Base-by-base conservation (phyloP, 331 rosid genomes). In the Acacia concinna region DNA sequence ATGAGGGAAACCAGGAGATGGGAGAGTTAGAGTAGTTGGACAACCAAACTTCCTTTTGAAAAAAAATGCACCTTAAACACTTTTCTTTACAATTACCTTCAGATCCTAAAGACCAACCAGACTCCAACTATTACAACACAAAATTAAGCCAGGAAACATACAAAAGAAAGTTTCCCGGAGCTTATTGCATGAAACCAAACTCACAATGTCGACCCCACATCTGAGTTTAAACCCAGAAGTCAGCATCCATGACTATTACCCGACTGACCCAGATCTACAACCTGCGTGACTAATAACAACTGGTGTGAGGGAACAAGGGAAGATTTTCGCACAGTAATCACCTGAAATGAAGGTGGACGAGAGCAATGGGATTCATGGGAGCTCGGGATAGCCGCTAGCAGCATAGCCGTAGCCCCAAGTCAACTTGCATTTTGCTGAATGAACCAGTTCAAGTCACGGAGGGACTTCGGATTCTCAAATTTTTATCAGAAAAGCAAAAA, bases 181-280 rank as follows among this genome's bases (percentile, higher is more conserved):
- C 85, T 78, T 79, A 78, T 83, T 74, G 27, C 74, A 54, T 30
- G 41, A 64, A 80, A 81, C 86, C 69, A 82, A 87, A 81, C 71
- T 60, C 85, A 71, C 75, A 81, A 59, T 78, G 81, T 34, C 8
- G 32, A 78, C 6, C 59, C 71, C 46, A 28, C 43, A 30, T 62
- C 44, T 37, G 56, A 74, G 12, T 62, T 62, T 31, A n/a, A 62
- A 31, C 23, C 40, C 68, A 62, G 38, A 62, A 62, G 67, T 31
- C 68, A 30, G 40, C 37, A 14, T 30, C 23, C 40, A 57, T 4
- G n/a, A 28, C 10, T 63, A 82, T 79, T 69, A 59, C 74, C 14
- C 77, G 51, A 78, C 81, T 35, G 78, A 77, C 72, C 77, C 92
- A 90, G 96, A 92, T 90, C 93, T 84, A 77, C 75, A 81, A 83